Base-by-base conservation (phyloP, 192 early-diverging fungal genomes). In the Entomortierella parvispora region DNA sequence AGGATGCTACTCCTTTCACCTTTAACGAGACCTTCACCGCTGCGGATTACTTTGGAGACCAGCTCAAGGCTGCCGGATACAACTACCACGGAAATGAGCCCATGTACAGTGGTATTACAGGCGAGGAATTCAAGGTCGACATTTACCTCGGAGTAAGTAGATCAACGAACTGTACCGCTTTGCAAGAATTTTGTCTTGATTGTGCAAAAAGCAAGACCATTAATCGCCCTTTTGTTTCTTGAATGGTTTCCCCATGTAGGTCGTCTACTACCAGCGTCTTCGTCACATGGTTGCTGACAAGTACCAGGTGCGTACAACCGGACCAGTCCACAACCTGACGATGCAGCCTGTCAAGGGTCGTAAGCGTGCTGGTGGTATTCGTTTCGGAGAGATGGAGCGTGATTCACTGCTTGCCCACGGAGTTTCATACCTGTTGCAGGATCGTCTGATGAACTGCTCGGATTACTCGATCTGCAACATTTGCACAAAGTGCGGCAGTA, bases 211-310 rank as follows among this genome's bases (percentile, higher is more conserved):
- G n/a, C n/a, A n/a, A n/a, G n/a, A n/a, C n/a, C n/a, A n/a, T n/a
- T n/a, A n/a, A n/a, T n/a, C n/a, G n/a, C n/a, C n/a, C n/a, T n/a
- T 34, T 2, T 53, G 51, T 55, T 53, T 48, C 26, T 65, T 69
- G 18, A 44, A 52, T 9, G 51, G 32, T 18, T 11, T 34, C 9
- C 55, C 33, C 28, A 54, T 67, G 1, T 78, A 93, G 91, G 93
- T 99, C 14, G 97, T 99, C 15, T 98, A 96, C 83, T 99, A 99
- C 80, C 97, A 99, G 83, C 93, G 97, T 81, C 89, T 99, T 59
- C 90, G 97, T 62, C 97, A 99, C 87, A 99, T 99, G 97, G 97
- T 99, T 15, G 92, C 91, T 60, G 97, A 99, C 84, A 99, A 99
- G 83, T 99, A 96, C 88, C 97, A 99, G 88, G 97, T 99, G 57